A percentile compares a stretch with the other conserved stretches of the same genome.
phyloP scores from a whole-genome alignment of 441 rosid genomes.

The Pelargonium cotyledonis region DNA sequence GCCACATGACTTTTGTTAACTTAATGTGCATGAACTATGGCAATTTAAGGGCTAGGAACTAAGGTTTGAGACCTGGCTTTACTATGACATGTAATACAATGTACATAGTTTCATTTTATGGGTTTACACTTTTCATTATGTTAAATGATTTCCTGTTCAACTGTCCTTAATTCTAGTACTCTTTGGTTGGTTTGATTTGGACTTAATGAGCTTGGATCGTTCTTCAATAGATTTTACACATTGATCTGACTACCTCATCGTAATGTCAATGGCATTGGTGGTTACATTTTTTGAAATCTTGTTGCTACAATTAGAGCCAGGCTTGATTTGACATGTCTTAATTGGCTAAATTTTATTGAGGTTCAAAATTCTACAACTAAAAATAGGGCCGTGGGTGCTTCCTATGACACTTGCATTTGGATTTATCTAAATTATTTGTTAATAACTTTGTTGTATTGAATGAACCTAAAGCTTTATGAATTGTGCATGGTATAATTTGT shows the following conservation, averaged over 20 bases:
- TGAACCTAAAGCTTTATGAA: constrained; percentile 7
- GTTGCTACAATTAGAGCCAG: too few species aligned
- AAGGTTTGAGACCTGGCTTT: background rate
- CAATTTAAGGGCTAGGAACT: background rate
- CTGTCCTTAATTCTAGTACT: background rate
- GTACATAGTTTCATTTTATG: background rate
- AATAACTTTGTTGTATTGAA: background rate
- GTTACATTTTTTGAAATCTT: background rate
- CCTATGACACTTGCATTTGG: background rate
- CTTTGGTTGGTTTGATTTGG: background rate
- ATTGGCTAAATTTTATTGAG: background rate
- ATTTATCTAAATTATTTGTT: background rate
- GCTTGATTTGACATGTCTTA: background rate
- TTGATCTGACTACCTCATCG: background rate
- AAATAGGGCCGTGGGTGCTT: background rate
- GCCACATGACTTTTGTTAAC: background rate
- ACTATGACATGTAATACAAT: background rate
- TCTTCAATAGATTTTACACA: background rate
- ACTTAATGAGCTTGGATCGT: background rate
- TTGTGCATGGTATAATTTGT: background rate
- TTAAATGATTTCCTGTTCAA: background rate
- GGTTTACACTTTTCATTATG: background rate
- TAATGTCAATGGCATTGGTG: background rate
- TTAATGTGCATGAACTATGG: background rate
- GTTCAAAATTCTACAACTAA: background rate